Evolutionary conservation across 2,329 filamentous ascomycete species (phyloP).

Genomic region (Alternaria ethzedia): DNA sequence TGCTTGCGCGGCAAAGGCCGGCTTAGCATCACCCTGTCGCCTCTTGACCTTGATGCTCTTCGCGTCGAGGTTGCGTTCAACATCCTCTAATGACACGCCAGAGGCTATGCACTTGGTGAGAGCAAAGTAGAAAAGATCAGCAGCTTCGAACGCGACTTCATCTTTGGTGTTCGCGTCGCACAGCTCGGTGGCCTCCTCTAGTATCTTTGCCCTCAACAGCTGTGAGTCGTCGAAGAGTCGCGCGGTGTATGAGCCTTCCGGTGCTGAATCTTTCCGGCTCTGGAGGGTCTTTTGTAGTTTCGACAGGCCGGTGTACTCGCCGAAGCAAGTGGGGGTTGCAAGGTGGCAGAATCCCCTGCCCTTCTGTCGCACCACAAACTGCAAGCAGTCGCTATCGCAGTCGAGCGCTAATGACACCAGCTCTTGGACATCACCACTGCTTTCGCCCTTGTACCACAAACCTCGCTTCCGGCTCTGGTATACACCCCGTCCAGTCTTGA

Average conservation of each 20-base stretch:
- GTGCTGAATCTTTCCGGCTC: conserved; percentile 80
- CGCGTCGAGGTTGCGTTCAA: conserved; percentile 89
- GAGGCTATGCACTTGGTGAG: conserved; percentile 85
- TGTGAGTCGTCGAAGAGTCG: conserved; percentile 91
- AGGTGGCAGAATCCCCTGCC: conserved; percentile 93
- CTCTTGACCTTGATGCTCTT: conserved; percentile 97
- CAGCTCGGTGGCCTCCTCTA: conserved; percentile 96
- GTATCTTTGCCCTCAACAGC: conserved; percentile 91
- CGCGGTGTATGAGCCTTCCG: conserved; percentile 90
- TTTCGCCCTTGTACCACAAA: conserved; percentile 95
- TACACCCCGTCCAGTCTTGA: conserved; percentile 81
- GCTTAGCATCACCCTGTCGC: conserved; percentile 91
- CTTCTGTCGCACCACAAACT: conserved; percentile 88
- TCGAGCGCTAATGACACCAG: conserved; percentile 84
- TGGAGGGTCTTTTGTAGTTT: conserved; percentile 86
- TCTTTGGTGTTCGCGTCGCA: conserved; percentile 83
- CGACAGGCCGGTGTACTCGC: conserved; percentile 79
- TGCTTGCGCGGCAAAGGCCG: conserved; percentile 85
- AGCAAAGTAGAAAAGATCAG: conserved; percentile 95
- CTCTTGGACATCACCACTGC: conserved; percentile 91
- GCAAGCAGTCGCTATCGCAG: conserved; percentile 91
- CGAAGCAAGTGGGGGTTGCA: conserved; percentile 91
- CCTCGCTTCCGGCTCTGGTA: conserved; percentile 97
- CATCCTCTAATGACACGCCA: conserved; percentile 84
- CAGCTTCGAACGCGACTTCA: conserved; percentile 91